Evolutionary conservation across 345 rosid species (phyloP).

Genomic region (Mangifera indica): DNA sequence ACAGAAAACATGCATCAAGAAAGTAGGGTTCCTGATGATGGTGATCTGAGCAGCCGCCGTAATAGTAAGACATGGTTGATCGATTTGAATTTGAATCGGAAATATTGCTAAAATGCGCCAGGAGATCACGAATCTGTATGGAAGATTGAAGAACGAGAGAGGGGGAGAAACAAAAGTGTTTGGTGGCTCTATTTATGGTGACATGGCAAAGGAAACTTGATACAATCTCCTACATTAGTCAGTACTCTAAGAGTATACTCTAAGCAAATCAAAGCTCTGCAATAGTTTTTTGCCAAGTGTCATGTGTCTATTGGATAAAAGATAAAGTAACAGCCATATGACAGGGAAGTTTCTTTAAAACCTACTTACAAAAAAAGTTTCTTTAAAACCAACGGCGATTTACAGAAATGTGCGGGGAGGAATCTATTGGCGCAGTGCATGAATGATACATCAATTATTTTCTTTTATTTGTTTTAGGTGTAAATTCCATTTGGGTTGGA

Average conservation of each 20-base stretch:
- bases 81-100: too few species aligned
- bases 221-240: constrained; percentile 26
- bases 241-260: constrained; percentile 16
- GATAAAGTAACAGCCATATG: too few species aligned
- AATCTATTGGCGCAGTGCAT: constrained; percentile 12
- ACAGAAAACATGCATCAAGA: constrained; percentile 70
- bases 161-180: background rate
- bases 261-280: background rate
- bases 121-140: background rate
- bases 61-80: constrained; percentile 32
- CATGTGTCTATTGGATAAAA: background rate
- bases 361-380: too few species aligned
- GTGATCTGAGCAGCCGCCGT: constrained; percentile 27
- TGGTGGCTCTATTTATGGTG: constrained; percentile 5
- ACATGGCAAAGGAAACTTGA: background rate
- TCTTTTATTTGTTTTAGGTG: too few species aligned
- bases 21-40: constrained; percentile 50
- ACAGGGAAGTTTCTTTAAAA: background rate
- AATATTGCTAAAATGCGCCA: background rate
- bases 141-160: background rate
- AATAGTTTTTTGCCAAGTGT: background rate
- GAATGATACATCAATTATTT: background rate
- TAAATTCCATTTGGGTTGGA: too few species aligned
- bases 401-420: constrained; percentile 15
- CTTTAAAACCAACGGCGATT: constrained; percentile 18